phyloP scores from a whole-genome alignment of 1,284 basidiomycete genomes.

The Thecaphora thlaspeos region DNA sequence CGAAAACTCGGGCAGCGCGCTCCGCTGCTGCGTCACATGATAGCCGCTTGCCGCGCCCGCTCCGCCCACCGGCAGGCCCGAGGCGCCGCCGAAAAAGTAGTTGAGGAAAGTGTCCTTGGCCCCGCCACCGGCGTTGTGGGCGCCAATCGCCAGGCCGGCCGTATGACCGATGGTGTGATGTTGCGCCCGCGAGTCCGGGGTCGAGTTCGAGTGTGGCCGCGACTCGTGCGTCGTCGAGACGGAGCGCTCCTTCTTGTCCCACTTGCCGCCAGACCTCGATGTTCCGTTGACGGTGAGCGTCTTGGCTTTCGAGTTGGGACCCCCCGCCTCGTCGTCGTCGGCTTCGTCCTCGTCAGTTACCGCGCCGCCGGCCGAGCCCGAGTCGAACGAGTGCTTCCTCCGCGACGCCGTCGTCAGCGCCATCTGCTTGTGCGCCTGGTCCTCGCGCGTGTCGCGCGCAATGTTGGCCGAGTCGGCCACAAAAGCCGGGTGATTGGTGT shows the following conservation, averaged over 20 bases:
- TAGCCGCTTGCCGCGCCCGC: conserved; percentile 28
- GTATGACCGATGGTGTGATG: conserved; percentile 37
- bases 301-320: conserved; percentile 14
- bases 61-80: conserved; percentile 43
- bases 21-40: conserved; percentile 17
- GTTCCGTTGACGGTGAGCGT: conserved; percentile 16
- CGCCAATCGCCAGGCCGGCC: conserved; percentile 6
- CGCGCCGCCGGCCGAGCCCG: conserved; percentile 21
- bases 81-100: conserved; percentile 56
- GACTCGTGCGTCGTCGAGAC: conserved; percentile 14
- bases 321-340: conserved; percentile 16
- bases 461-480: conserved; percentile 62
- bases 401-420: conserved; percentile 52
- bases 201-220: conserved; percentile 23
- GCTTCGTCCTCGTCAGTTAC: conserved; percentile 44
- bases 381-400: conserved; percentile 48
- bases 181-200: conserved; percentile 14
- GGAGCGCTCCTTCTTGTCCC: conserved; percentile 29
- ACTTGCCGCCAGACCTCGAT: conserved; percentile 19
- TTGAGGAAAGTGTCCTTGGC: conserved; percentile 54
- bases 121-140: conserved; percentile 15
- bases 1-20: conserved; percentile 16
- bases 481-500: conserved; percentile 93
- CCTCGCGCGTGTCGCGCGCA: conserved; percentile 50
- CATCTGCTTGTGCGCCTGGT: conserved; percentile 39